Conservation (phyloP, 106 monocot species). For the Triglochin maritima region DNA sequence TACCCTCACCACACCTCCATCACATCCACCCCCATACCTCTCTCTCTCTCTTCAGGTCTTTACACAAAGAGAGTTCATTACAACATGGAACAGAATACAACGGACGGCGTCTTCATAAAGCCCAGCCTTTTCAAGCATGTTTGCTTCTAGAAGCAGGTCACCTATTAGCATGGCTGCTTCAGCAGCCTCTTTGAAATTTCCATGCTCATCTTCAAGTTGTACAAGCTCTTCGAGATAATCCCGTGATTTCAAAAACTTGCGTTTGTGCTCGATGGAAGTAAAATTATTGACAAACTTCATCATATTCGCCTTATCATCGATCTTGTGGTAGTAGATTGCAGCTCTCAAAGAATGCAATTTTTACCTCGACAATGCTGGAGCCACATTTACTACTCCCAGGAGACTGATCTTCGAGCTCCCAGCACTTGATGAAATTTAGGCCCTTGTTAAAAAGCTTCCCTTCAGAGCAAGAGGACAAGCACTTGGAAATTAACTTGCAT, state of each 20-base stretch:
- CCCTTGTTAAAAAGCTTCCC: constrained; percentile 34
- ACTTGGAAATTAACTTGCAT: constrained; percentile 32
- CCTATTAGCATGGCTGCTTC: constrained; percentile 22
- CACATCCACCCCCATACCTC: too few relatives aligned
- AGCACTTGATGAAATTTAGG: constrained; percentile 15
- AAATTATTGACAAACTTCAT: constrained; percentile 32
- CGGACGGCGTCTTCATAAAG: constrained; percentile 16
- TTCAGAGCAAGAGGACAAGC: constrained; percentile 31
- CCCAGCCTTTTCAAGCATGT: constrained; percentile 35
- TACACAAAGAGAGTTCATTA: constrained; percentile 29
- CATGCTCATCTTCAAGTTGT: constrained; percentile 23
- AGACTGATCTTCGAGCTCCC: constrained; percentile 4
- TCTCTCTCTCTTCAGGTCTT: too few relatives aligned
- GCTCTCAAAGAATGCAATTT: constrained; percentile 19
- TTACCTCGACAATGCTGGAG: constrained; percentile 3
- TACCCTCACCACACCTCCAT: too few relatives aligned
- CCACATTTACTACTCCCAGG: background rate
- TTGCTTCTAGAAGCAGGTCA: constrained; percentile 31
- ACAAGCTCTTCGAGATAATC: constrained; percentile 40
- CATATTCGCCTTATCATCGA: constrained; percentile 21
- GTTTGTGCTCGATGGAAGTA: constrained; percentile 24
- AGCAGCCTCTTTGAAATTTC: constrained; percentile 34
- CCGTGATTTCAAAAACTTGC: constrained; percentile 20
- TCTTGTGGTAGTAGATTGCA: constrained; percentile 16
- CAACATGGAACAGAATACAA: constrained; percentile 28